phyloP scores from a whole-genome alignment of 2,329 filamentous ascomycete genomes.

The Colletotrichum paranaense region DNA sequence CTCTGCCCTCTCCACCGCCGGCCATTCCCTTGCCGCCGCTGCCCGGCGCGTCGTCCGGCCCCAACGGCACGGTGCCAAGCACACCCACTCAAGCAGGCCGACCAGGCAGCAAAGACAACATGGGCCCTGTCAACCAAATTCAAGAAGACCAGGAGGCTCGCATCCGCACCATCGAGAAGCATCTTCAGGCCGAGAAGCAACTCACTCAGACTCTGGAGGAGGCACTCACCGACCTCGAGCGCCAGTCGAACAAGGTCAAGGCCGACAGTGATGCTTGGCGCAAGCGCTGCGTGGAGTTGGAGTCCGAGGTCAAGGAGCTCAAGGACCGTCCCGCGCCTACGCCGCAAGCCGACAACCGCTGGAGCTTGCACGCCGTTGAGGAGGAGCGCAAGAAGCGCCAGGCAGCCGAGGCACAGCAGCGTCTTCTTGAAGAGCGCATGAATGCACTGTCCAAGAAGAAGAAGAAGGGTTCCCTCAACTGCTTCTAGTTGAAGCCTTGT shows the following conservation, averaged over 20 bases:
- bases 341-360: slow-evolving; percentile 66
- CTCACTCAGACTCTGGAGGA: slow-evolving; percentile 95
- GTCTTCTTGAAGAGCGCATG: slow-evolving; percentile 94
- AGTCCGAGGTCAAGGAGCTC: slow-evolving; percentile 76
- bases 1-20: slow-evolving; percentile 91
- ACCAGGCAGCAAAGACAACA: slow-evolving; percentile 82
- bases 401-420: slow-evolving; percentile 88
- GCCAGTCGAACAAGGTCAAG: slow-evolving; percentile 91
- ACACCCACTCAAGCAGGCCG: slow-evolving; percentile 68
- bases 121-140: slow-evolving; percentile 76
- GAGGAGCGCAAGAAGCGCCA: slow-evolving; percentile 94
- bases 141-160: slow-evolving; percentile 95
- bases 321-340: slow-evolving; percentile 60
- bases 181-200: slow-evolving; percentile 94
- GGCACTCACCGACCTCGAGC: slow-evolving; percentile 92
- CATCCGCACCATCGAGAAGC: slow-evolving; percentile 96
- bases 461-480: slow-evolving; percentile 95
- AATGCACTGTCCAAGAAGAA: slow-evolving; percentile 91
- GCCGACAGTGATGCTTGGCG: slow-evolving; percentile 90
- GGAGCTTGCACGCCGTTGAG: slow-evolving; percentile 89
- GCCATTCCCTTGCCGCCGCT: slow-evolving; percentile 96
- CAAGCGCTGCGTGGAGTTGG: slow-evolving; percentile 82
- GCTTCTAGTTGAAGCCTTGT: slow-evolving; percentile 75
- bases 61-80: slow-evolving; percentile 54
- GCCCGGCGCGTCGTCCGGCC: slow-evolving; percentile 66